phyloP scores from a whole-genome alignment of 2,329 filamentous ascomycete genomes.

The Neocucurbitaria cava region DNA sequence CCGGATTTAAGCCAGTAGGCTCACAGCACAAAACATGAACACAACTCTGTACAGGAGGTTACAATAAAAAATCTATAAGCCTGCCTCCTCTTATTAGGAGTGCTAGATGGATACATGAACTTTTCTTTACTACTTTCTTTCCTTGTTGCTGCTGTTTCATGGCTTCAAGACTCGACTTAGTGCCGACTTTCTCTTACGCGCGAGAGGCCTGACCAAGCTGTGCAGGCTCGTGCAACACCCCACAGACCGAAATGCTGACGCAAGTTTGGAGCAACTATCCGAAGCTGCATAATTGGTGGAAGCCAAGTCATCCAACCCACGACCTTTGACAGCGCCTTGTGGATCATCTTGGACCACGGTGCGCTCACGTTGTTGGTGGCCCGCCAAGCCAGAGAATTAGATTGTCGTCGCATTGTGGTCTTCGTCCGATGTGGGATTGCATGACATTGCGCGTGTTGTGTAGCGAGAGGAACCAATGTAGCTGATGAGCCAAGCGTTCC shows the following conservation, averaged over 20 bases:
- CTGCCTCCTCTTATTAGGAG: too few relatives aligned
- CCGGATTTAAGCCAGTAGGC: too few relatives aligned
- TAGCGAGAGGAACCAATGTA: conserved; percentile 3
- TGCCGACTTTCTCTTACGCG: too few relatives aligned
- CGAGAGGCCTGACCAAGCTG: not conserved
- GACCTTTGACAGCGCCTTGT: not conserved
- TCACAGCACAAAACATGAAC: too few relatives aligned
- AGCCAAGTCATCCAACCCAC: not conserved
- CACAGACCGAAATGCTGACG: conserved; percentile 23
- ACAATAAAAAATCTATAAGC: too few relatives aligned
- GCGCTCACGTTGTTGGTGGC: conserved; percentile 1
- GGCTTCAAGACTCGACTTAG: too few relatives aligned
- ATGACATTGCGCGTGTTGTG: conserved; percentile 6
- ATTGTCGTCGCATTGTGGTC: conserved; percentile 5
- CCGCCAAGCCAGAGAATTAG: conserved; percentile 7
- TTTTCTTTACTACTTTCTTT: too few relatives aligned
- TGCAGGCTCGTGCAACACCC: conserved; percentile 3
- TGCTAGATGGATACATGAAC: too few relatives aligned
- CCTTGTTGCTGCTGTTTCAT: too few relatives aligned
- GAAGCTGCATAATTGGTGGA: conserved; percentile 6
- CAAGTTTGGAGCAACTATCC: not conserved
- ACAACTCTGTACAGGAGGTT: too few relatives aligned
- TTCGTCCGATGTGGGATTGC: conserved; percentile 4
- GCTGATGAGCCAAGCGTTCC: conserved; percentile 2
- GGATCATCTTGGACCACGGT: not conserved